Conservation (phyloP, 192 early-diverging fungal genomes). For the Dissophora globulifera region DNA sequence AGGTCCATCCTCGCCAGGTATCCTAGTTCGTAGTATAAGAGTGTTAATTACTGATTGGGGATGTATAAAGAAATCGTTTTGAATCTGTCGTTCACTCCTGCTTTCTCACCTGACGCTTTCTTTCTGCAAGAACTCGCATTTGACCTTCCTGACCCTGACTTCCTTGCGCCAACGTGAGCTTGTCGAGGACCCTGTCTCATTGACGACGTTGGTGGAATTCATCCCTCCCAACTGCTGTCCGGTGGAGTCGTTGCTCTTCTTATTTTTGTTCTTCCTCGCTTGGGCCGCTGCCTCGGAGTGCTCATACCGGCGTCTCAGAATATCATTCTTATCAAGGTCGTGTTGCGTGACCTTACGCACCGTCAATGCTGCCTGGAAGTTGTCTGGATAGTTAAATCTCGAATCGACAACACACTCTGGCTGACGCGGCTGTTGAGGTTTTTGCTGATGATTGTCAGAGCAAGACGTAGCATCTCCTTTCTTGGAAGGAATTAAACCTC, state of each 20-base stretch:
- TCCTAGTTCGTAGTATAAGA: constrained; percentile 10
- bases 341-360: constrained; percentile 30
- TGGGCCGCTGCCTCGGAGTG: neutral
- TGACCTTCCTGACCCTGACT: constrained; percentile 41
- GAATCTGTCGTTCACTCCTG: no score
- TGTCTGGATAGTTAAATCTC: constrained; percentile 3
- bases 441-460: no score
- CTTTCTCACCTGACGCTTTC: constrained; percentile 38
- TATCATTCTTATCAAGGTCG: constrained; percentile 20
- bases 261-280: no score
- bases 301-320: constrained; percentile 27
- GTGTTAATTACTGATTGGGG: no score
- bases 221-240: no score
- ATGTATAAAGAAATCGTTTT: no score
- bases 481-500: constrained; percentile 11
- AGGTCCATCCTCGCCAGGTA: neutral
- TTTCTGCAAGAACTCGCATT: constrained; percentile 53
- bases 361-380: constrained; percentile 44
- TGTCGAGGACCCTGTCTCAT: neutral
- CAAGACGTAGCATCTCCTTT: no score
- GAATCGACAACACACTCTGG: no score
- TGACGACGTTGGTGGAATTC: no score
- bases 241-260: no score
- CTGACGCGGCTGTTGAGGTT: no score
- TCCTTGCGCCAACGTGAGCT: constrained; percentile 31